Conservation (phyloP, 352 stramenopile species). For the Phytophthora melonis region DNA sequence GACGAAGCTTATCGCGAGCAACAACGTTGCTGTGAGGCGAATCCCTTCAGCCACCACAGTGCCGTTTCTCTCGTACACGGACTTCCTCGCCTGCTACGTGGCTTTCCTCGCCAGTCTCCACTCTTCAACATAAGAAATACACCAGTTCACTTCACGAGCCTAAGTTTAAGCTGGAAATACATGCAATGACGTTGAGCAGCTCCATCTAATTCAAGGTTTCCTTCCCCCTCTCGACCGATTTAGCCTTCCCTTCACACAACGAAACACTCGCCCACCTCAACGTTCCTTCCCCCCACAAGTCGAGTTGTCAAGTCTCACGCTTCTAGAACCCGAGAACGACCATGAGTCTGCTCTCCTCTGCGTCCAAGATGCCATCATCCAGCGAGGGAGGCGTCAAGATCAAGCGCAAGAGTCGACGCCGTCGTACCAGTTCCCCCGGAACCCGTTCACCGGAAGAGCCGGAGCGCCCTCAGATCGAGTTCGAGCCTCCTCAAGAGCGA, state of each 20-base stretch:
- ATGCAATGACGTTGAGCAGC: constrained; percentile 20
- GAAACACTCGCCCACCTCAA: constrained; percentile 14
- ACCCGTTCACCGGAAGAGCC: constrained; percentile 6
- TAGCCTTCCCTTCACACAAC: constrained; percentile 5
- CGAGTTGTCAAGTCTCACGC: constrained; percentile 3
- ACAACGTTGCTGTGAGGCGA: constrained; percentile 33
- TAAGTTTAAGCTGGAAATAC: constrained; percentile 5
- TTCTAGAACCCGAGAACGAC: background rate
- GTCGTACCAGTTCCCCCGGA: constrained; percentile 2
- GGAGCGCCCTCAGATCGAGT: background rate
- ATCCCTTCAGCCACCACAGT: constrained; percentile 43
- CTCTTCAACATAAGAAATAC: constrained; percentile 20
- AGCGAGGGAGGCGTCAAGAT: constrained; percentile 20
- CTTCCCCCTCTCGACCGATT: constrained; percentile 5
- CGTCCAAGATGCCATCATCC: constrained; percentile 4
- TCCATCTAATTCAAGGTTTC: constrained; percentile 21
- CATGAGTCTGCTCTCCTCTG: constrained; percentile 33
- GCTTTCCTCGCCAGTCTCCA: constrained; percentile 49
- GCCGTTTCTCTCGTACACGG: constrained; percentile 69
- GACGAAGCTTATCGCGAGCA: constrained; percentile 45
- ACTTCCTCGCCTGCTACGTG: constrained; percentile 72
- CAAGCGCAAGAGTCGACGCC: constrained; percentile 38
- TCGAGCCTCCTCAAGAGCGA: constrained; percentile 17
- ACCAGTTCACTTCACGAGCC: background rate
- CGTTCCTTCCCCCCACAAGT: constrained; percentile 8